phyloP scores from a whole-genome alignment of 768 basidiomycete species.

The Podaxis sp. region DNA sequence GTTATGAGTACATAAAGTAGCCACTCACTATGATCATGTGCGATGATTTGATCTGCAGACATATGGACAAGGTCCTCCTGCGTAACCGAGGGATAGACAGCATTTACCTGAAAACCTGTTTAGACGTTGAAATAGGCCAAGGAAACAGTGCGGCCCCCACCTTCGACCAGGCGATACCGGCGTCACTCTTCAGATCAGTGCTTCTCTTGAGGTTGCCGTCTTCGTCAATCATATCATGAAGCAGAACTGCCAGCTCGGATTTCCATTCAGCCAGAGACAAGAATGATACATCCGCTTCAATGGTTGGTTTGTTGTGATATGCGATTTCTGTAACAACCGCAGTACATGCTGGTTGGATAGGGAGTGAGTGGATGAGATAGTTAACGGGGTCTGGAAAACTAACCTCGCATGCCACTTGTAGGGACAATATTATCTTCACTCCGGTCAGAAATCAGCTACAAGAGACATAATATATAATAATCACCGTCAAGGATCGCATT shows the following conservation, averaged over 20 bases:
- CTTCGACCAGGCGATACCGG: conserved; percentile 64
- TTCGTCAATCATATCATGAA: conserved; percentile 60
- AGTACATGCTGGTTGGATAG: conserved; percentile 51
- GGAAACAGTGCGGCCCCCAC: conserved; percentile 24
- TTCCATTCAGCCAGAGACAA: conserved; percentile 56
- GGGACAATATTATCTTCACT: conserved; percentile 58
- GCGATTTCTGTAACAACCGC: conserved; percentile 64
- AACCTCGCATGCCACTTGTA: conserved; percentile 66
- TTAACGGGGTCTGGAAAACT: conserved; percentile 6
- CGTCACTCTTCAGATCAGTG: conserved; percentile 57
- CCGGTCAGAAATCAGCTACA: conserved; percentile 7
- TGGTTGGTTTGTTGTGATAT: conserved; percentile 53
- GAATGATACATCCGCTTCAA: conserved; percentile 62
- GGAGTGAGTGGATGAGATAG: neutral
- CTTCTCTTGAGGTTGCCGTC: conserved; percentile 53
- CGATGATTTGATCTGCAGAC: conserved; percentile 52
- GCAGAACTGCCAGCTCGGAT: conserved; percentile 52
- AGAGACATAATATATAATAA: conserved; percentile 6
- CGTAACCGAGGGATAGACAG: conserved; percentile 54
- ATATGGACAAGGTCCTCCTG: conserved; percentile 49
- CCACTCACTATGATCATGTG: conserved; percentile 43
- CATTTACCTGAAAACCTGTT: conserved; percentile 47
- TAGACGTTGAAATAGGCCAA: neutral
- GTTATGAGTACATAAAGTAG: neutral
- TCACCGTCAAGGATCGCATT: conserved; percentile 63